Percentiles rank a stretch among this genome's conserved stretches.
Evolutionary conservation across 306 rosid genomes (phyloP).

Genomic region (Cucurbita pepo): DNA sequence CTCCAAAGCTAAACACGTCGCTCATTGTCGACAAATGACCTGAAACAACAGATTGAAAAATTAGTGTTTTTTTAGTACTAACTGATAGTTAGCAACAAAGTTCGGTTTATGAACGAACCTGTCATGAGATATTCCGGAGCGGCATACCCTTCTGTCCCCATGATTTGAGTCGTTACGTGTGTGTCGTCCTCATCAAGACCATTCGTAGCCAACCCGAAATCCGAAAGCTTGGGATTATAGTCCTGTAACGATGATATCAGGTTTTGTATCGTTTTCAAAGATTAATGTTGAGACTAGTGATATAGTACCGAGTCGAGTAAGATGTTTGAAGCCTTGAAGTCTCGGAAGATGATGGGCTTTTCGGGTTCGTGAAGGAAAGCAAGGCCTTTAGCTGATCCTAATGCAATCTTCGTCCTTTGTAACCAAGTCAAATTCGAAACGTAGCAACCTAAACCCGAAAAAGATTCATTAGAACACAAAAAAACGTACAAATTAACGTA

Average conservation of each 20-base stretch:
- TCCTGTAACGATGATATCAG: constrained; percentile 23
- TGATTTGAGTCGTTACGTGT: constrained; percentile 43
- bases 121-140: constrained; percentile 81
- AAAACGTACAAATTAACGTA: neutral
- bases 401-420: constrained; percentile 68
- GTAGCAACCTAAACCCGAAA: constrained; percentile 39
- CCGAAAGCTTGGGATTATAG: constrained; percentile 68
- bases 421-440: constrained; percentile 77
- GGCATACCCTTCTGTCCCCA: constrained; percentile 94
- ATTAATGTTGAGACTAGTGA: neutral
- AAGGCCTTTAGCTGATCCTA: constrained; percentile 83
- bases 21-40: constrained; percentile 79
- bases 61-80: neutral
- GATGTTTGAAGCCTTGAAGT: constrained; percentile 78
- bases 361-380: constrained; percentile 79
- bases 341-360: constrained; percentile 70
- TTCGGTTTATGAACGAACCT: constrained; percentile 24
- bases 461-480: neutral
- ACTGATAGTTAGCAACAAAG: neutral
- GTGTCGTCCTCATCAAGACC: constrained; percentile 63
- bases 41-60: neutral
- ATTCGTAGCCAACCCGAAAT: constrained; percentile 80
- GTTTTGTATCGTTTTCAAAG: neutral
- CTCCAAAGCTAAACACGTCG: constrained; percentile 76
- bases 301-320: constrained; percentile 42